phyloP scores from a whole-genome alignment of 2,329 filamentous ascomycete species.

The Penicillium sp. region DNA sequence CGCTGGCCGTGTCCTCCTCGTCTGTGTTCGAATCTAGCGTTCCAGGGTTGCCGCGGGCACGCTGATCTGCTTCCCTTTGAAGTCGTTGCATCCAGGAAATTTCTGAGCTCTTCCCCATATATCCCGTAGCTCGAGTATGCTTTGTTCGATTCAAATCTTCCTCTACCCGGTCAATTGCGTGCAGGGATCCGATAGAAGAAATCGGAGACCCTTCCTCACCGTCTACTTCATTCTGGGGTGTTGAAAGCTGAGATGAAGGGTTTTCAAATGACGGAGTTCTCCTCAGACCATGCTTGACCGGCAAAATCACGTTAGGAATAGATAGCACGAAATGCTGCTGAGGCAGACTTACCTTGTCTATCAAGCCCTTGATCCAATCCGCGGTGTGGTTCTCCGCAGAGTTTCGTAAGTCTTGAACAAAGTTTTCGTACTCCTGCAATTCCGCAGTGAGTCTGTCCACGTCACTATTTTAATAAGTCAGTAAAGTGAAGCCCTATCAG shows the following conservation, averaged over 20 bases:
- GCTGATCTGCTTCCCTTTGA: slow-evolving; percentile 42
- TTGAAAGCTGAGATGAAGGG: slow-evolving; percentile 30
- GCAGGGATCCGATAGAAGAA: slow-evolving; percentile 47
- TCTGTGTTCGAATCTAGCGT: slow-evolving; percentile 26
- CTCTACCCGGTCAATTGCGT: slow-evolving; percentile 49
- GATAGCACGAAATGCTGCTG: neutral
- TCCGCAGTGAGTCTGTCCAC: slow-evolving; percentile 38
- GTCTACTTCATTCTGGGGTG: slow-evolving; percentile 35
- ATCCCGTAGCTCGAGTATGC: slow-evolving; percentile 43
- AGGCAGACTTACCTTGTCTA: slow-evolving; percentile 41
- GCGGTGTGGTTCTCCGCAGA: slow-evolving; percentile 39
- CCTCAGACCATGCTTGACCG: slow-evolving; percentile 28
- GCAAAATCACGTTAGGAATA: slow-evolving; percentile 1
- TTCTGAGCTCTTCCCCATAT: slow-evolving; percentile 52
- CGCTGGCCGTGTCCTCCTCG: slow-evolving; percentile 29
- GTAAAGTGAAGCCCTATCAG: slow-evolving; percentile 1
- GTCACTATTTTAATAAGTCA: slow-evolving; percentile 31
- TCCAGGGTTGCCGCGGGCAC: slow-evolving; percentile 33
- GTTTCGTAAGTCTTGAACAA: slow-evolving; percentile 41
- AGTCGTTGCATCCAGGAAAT: slow-evolving; percentile 51
- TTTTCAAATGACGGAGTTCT: slow-evolving; percentile 22
- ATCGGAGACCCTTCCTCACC: slow-evolving; percentile 34
- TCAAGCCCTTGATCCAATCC: slow-evolving; percentile 37
- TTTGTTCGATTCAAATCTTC: slow-evolving; percentile 48
- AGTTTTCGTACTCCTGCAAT: slow-evolving; percentile 42